Conservation (phyloP, 106 monocot genomes). For the Iris macrosiphon region DNA sequence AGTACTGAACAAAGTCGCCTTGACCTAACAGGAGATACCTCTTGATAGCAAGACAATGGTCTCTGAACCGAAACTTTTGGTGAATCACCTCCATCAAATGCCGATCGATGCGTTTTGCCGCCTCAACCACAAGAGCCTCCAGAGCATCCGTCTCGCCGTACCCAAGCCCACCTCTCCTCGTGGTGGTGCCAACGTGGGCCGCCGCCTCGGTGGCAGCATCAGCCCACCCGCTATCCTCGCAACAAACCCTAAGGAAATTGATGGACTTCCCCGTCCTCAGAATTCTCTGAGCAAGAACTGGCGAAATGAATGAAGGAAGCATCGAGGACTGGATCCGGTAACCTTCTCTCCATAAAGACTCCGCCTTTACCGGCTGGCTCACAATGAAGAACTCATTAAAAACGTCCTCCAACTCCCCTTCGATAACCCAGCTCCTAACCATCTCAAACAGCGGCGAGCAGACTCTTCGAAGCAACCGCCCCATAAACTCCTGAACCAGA, state of each 20-base stretch:
- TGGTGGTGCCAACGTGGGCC: slow-evolving; percentile 66
- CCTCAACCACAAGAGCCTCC: slow-evolving; percentile 70
- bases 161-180: slow-evolving; percentile 57
- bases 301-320: slow-evolving; percentile 81
- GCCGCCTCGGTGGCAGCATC: slow-evolving; percentile 57
- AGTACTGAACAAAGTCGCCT: slow-evolving; percentile 88
- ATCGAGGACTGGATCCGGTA: slow-evolving; percentile 68
- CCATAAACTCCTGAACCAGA: slow-evolving; percentile 75
- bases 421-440: slow-evolving; percentile 80
- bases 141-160: slow-evolving; percentile 74
- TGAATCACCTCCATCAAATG: slow-evolving; percentile 83
- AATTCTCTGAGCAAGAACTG: slow-evolving; percentile 61
- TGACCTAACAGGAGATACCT: slow-evolving; percentile 82
- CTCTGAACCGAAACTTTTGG: slow-evolving; percentile 58
- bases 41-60: slow-evolving; percentile 79
- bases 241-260: slow-evolving; percentile 82
- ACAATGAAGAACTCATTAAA: slow-evolving; percentile 73
- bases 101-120: slow-evolving; percentile 65
- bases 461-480: slow-evolving; percentile 50
- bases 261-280: slow-evolving; percentile 89
- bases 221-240: slow-evolving; percentile 78
- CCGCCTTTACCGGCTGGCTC: slow-evolving; percentile 62
- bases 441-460: slow-evolving; percentile 89
- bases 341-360: slow-evolving; percentile 80
- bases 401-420: slow-evolving; percentile 78